Base-by-base conservation (phyloP, 179 eudicot genomes). In the Silene vulgaris region DNA sequence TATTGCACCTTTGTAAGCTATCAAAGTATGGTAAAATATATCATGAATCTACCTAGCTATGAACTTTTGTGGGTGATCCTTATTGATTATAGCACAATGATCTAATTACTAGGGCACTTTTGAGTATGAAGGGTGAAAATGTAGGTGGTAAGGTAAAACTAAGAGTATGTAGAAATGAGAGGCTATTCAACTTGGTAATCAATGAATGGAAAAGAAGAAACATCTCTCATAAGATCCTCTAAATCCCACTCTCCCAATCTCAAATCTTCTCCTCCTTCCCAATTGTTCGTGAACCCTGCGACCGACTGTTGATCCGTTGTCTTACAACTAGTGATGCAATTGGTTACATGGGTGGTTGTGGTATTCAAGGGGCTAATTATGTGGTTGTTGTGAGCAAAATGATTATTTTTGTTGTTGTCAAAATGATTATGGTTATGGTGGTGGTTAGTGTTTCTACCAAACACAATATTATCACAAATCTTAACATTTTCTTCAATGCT, bases 221-320 rank as follows among this genome's bases (percentile, higher is more conserved):
- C 87, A 76, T 90, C 93, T 78, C 80, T 87, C 96, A 91, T 88
- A 29, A 91, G 78, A 8, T 88, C 97, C 80, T 91, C 97, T 61
- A 91, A 88, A 75, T 88, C 89, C 97, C 96, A 91, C 68, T 91
- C 96, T 72, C 87, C 91, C 66, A 88, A 78, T 77, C 87, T 88
- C 65, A 86, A 77, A n/a, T 87, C 88, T 8, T 87, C 93, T 66
- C 86, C 90, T 37, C 79, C 90, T 60, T 83, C 86, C 90, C 87
- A 88, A 77, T 77, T 77, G 68, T 68, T 81, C 62, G 75, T 89
- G 16, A 82, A 79, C 30, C 81, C 87, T 29, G 43, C 45, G 43
- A 65, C 43, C 72, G 64, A 45, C n/a, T 71, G 74, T 7, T 71
- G 74, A 71, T 71, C 32, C 76, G 14, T 57, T 60, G 73, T 80